Evolutionary conservation across 495 filamentous ascomycete species (phyloP).

Genomic region (Venustampulla echinocandica): DNA sequence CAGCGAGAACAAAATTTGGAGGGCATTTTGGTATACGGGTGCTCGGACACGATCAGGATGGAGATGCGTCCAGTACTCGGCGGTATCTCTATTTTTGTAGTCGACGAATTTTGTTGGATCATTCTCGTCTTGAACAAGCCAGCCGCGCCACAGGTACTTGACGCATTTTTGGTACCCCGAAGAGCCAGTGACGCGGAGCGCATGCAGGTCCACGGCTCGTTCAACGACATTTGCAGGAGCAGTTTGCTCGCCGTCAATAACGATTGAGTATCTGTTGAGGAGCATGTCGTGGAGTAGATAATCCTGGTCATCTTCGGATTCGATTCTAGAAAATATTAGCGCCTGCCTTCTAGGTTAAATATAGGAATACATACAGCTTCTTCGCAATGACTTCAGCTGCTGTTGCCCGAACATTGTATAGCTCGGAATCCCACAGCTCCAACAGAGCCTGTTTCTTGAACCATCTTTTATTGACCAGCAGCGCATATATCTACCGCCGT

Average conservation of each 20-base stretch:
- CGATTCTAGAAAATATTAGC: conserved; percentile 51
- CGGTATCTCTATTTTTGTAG: conserved; percentile 69
- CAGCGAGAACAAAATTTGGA: conserved; percentile 77
- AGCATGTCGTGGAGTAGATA: conserved; percentile 73
- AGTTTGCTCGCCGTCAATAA: conserved; percentile 61
- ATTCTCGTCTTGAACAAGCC: conserved; percentile 88
- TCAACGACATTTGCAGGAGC: conserved; percentile 79
- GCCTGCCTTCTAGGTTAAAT: not conserved
- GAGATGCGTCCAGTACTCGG: conserved; percentile 68
- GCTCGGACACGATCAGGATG: conserved; percentile 91
- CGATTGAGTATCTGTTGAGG: conserved; percentile 84
- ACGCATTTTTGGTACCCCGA: conserved; percentile 93
- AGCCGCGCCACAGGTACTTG: conserved; percentile 84
- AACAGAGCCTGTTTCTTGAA: conserved; percentile 70
- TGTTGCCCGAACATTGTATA: conserved; percentile 66
- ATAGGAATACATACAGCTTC: conserved; percentile 45
- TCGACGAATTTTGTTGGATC: conserved; percentile 79
- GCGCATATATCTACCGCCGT: conserved; percentile 34
- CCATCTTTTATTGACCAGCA: conserved; percentile 86
- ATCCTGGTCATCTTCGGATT: conserved; percentile 63
- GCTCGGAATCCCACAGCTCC: conserved; percentile 86
- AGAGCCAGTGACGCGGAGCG: conserved; percentile 74
- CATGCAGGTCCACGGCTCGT: conserved; percentile 85
- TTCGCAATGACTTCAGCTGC: conserved; percentile 98
- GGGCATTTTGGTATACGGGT: conserved; percentile 82